phyloP scores from a whole-genome alignment of 2,329 filamentous ascomycete genomes.

The Metarhizium humberi region DNA sequence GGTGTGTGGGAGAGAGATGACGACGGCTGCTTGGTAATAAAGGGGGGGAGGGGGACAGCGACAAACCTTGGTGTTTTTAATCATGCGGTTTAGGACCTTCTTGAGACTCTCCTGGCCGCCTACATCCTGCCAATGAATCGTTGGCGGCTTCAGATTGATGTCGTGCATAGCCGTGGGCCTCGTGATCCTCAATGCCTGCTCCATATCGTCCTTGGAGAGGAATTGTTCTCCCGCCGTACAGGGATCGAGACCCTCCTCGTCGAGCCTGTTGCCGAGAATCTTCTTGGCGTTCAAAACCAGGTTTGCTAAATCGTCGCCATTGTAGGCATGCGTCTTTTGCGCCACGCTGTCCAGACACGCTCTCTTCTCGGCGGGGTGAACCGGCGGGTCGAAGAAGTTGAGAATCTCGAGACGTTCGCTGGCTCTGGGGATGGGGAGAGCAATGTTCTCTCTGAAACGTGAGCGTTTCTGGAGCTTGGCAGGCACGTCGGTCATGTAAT shows the following conservation, averaged over 20 bases:
- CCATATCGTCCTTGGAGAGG: slow-evolving; percentile 42
- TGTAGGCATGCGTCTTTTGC: slow-evolving; percentile 78
- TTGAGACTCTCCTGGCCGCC: slow-evolving; percentile 77
- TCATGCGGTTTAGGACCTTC: slow-evolving; percentile 42
- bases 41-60: neutral
- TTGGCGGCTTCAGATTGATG: slow-evolving; percentile 79
- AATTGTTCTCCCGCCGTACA: slow-evolving; percentile 15
- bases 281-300: slow-evolving; percentile 37
- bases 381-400: slow-evolving; percentile 41
- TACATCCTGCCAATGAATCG: slow-evolving; percentile 78
- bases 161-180: slow-evolving; percentile 81
- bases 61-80: slow-evolving; percentile 27
- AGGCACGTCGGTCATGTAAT: slow-evolving; percentile 65
- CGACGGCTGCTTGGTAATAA: no score
- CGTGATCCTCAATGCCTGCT: slow-evolving; percentile 57
- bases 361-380: slow-evolving; percentile 39
- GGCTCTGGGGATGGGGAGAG: slow-evolving; percentile 69
- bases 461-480: slow-evolving; percentile 53
- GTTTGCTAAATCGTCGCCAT: slow-evolving; percentile 63
- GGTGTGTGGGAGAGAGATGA: neutral
- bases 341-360: slow-evolving; percentile 51
- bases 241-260: slow-evolving; percentile 9
- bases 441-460: slow-evolving; percentile 59
- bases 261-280: slow-evolving; percentile 17
- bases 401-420: slow-evolving; percentile 66